phyloP scores from a whole-genome alignment of 1,284 basidiomycete species.

The Tilletia caries region DNA sequence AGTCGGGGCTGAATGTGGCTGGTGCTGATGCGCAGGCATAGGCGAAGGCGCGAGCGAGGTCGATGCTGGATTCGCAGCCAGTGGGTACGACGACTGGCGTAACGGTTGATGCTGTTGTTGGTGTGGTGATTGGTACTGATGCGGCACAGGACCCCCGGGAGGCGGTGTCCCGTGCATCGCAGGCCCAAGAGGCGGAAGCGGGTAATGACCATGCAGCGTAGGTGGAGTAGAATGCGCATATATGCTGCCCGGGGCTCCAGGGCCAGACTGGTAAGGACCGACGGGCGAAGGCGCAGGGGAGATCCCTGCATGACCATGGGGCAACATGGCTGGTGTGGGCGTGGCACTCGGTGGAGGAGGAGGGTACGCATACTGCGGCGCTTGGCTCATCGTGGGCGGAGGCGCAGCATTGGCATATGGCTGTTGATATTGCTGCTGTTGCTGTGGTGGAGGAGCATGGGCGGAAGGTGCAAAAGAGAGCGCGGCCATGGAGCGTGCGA shows the following conservation, averaged over 20 bases:
- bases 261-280: conserved; percentile 22
- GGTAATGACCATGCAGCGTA: conserved; percentile 9
- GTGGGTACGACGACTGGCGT: conserved; percentile 4
- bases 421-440: too few relatives aligned
- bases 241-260: conserved; percentile 20
- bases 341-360: conserved; percentile 1
- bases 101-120: conserved; percentile 5
- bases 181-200: conserved; percentile 10
- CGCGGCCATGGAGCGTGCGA: neutral
- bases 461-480: neutral
- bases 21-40: neutral
- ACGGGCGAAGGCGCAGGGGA: conserved; percentile 20
- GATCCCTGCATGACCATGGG: conserved; percentile 2
- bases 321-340: conserved; percentile 1
- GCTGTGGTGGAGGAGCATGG: too few relatives aligned
- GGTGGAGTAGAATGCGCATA: conserved; percentile 15
- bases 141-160: neutral
- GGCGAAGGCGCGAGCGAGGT: neutral
- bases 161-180: neutral
- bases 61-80: neutral
- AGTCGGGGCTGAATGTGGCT: neutral
- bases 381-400: neutral
- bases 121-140: conserved; percentile 13
- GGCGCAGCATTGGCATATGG: neutral
- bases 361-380: neutral